Evolutionary conservation across 2,329 filamentous ascomycete genomes (phyloP).

Genomic region (Fusarium secorum): DNA sequence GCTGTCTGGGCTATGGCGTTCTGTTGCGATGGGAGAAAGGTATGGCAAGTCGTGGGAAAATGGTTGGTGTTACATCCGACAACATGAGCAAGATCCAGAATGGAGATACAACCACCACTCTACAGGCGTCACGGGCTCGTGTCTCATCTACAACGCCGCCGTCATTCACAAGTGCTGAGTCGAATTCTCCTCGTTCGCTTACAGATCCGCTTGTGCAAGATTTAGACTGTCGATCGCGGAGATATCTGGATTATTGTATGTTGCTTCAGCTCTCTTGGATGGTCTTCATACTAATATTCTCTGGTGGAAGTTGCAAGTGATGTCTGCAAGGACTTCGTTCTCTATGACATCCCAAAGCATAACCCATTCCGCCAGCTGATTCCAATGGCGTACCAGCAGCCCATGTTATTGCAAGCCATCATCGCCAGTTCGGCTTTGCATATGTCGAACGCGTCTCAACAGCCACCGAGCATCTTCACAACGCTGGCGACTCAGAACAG

Average conservation of each 20-base stretch:
- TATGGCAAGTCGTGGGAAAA: background rate
- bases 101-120: fast-evolving
- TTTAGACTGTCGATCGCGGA: background rate
- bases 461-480: background rate
- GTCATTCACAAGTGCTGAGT: background rate
- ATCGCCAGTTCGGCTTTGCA: background rate
- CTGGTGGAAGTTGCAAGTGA: background rate
- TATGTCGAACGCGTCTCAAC: background rate
- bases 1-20: background rate
- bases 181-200: background rate
- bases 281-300: fast-evolving
- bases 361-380: background rate
- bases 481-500: background rate
- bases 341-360: background rate
- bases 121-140: fast-evolving
- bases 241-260: background rate
- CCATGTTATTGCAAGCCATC: background rate
- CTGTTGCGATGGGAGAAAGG: background rate
- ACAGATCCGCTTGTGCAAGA: background rate
- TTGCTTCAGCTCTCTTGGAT: fast-evolving
- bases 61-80: background rate
- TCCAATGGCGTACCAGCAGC: background rate
- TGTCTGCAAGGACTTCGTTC: background rate
- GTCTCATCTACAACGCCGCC: fast-evolving
- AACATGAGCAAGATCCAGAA: background rate